Base-by-base conservation (phyloP, 1,139 yeast genomes). In the Candida freyschussii region DNA sequence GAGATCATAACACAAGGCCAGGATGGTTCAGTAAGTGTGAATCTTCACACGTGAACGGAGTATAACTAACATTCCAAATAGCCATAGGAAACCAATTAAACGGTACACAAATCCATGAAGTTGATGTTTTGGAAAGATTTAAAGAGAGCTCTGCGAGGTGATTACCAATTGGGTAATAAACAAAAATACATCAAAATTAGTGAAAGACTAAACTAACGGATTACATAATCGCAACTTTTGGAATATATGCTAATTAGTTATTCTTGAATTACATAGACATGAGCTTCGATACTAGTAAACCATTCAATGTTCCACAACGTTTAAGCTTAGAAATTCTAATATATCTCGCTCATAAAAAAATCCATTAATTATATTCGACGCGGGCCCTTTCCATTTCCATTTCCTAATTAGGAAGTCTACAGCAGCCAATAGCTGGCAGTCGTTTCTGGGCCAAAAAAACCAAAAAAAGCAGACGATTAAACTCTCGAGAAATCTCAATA, bases 61-160 rank as follows among this genome's bases (percentile, higher is more conserved):
- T 44, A 65, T 7, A 14, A 17, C 22, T 40, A 36, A 17, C 14
- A 25, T 17, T 12, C 26, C 30, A 10, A 4, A 16, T 12, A 39
- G 43, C 96, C 0, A 74, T 87, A 36, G 96, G 96, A 0, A 82
- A 84, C 52, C 94, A 86, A 56, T 57, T 87, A 29, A 69, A 69
- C 12, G 85, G 84, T 0, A 68, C 73, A 3, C 60, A 67, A 15
- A 62, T 84, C 13, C 58, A 64, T 34, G 94, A 83, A 50, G 62
- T 67, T 28, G 85, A 78, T 38, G 72, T 83, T 16, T 54, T 55
- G 36, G 48, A 52, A 22, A 61, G 60, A 37, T 69, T 31, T 22
- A 20, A 37, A 7, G 27, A 23, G 18, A 30, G 31, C 14, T 4
- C 12, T 9, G 22, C 17, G 16, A 17, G 21, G 10, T 22, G 28